These are phyloP conservation scores for Camellia oleifera DNA, from an alignment of 179 eudicot genomes.

Conservation along the genomic window DNA sequence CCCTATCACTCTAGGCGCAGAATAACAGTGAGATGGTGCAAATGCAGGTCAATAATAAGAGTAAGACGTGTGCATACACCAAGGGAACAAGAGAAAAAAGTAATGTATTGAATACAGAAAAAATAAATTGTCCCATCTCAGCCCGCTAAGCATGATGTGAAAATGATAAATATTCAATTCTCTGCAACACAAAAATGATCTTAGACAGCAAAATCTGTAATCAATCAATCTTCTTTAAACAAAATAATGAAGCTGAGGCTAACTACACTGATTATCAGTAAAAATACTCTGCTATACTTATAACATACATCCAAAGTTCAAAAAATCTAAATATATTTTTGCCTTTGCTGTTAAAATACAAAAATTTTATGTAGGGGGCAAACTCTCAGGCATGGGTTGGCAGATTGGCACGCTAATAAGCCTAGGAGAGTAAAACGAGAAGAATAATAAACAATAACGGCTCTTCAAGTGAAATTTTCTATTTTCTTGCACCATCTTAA, in stretches of 20 bases:
- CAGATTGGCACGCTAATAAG: conserved; percentile 1
- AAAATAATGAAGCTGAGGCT: background rate
- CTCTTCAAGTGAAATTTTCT: background rate
- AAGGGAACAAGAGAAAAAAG: too few species aligned
- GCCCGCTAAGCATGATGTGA: too few species aligned
- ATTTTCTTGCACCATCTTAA: background rate
- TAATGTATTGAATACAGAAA: too few species aligned
- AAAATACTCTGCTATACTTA: background rate
- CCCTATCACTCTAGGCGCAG: too few species aligned
- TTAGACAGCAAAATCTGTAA: too few species aligned
- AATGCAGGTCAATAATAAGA: too few species aligned
- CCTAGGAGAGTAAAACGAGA: background rate
- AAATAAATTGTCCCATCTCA: too few species aligned
- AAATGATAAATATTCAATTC: too few species aligned
- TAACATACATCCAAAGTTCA: background rate
- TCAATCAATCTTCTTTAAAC: background rate
- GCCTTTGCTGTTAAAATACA: background rate
- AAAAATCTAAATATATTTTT: too few species aligned
- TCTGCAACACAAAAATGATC: too few species aligned
- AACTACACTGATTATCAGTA: background rate
- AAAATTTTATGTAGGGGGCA: background rate
- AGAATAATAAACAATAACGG: background rate
- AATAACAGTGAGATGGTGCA: too few species aligned
- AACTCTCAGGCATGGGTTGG: background rate
- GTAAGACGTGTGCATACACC: too few species aligned